phyloP scores from a whole-genome alignment of 768 basidiomycete genomes.

The Kwoniella sp. region DNA sequence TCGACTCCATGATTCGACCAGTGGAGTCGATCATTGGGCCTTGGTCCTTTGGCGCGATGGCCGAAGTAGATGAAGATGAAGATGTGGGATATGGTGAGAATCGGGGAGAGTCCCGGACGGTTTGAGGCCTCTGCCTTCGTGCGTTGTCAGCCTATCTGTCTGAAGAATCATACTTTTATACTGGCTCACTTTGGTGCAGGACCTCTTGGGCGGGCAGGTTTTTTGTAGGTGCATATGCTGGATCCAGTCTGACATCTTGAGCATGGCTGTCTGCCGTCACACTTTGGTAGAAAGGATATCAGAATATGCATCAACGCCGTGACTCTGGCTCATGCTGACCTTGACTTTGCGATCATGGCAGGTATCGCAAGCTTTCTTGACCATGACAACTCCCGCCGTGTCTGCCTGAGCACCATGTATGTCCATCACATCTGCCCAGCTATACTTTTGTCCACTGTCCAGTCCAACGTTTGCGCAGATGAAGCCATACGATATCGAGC shows the following conservation, averaged over 20 bases:
- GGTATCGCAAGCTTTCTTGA: conserved; percentile 38
- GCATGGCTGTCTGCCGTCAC: conserved; percentile 31
- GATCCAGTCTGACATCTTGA: conserved; percentile 14
- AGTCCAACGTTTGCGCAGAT: no score
- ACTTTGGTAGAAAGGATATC: conserved; percentile 11
- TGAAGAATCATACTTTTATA: no score
- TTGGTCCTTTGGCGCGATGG: neutral
- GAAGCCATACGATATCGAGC: no score
- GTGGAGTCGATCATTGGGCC: neutral
- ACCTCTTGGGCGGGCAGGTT: conserved; percentile 36
- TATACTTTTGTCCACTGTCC: no score
- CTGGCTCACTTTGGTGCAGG: conserved; percentile 31
- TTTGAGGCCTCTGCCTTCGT: neutral
- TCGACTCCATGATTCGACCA: neutral
- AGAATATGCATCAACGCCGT: neutral
- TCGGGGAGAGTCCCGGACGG: neutral
- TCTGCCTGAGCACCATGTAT: no score
- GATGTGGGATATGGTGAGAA: neutral
- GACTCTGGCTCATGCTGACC: conserved; percentile 11
- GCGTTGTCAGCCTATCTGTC: no score
- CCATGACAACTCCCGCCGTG: neutral
- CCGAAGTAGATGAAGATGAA: neutral
- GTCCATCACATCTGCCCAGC: no score
- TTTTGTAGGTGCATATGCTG: conserved; percentile 32
- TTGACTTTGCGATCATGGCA: conserved; percentile 42